Evolutionary conservation across 225 moss, liverwort and hornwort species (phyloP).

Genomic region (Marchantia paleacea): DNA sequence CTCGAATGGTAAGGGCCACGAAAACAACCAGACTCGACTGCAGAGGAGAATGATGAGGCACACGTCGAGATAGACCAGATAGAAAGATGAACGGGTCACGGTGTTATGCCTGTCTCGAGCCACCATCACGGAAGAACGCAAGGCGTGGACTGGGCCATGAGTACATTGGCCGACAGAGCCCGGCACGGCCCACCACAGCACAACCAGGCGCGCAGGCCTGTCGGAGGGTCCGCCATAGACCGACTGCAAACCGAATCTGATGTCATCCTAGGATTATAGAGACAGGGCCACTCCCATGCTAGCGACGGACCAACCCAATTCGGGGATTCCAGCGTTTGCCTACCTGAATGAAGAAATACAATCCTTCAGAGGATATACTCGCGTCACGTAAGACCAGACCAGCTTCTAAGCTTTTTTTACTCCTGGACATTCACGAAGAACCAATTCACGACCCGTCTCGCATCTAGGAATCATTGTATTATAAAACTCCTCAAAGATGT

Average conservation of each 20-base stretch:
- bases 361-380: background rate
- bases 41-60: background rate
- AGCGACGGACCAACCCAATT: background rate
- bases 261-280: background rate
- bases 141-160: background rate
- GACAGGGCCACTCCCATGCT: background rate
- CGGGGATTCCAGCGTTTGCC: background rate
- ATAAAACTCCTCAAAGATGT: constrained; percentile 18
- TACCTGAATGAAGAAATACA: background rate
- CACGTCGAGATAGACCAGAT: background rate
- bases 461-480: constrained; percentile 7
- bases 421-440: background rate
- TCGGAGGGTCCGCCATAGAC: background rate
- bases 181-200: background rate
- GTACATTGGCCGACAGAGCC: background rate
- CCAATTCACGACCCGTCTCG: background rate
- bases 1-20: background rate
- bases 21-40: background rate
- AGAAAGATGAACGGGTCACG: background rate
- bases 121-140: background rate
- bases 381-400: background rate
- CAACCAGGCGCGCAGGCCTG: background rate
- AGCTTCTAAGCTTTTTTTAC: background rate
- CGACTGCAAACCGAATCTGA: background rate
- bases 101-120: background rate